Conservation (phyloP, 2,329 filamentous ascomycete genomes). For the Penicillium frequentans region DNA sequence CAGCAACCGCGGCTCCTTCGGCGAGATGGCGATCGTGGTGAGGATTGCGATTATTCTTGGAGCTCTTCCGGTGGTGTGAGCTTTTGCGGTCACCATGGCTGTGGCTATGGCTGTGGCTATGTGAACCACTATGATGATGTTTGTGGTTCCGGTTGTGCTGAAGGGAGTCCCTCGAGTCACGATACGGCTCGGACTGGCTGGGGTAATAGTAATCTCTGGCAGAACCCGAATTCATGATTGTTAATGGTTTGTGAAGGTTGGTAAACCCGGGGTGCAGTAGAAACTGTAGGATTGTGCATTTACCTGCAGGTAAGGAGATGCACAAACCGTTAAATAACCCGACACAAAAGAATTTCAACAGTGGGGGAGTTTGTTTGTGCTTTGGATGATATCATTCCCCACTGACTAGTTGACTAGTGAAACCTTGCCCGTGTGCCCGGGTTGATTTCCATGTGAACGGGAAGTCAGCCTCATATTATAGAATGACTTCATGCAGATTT, state of each 20-base stretch:
- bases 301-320: background rate
- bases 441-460: background rate
- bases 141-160: background rate
- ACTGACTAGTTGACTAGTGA: conserved; percentile 3
- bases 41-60: background rate
- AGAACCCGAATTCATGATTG: background rate
- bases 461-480: background rate
- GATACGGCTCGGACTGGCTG: background rate
- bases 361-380: background rate
- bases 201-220: background rate
- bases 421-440: background rate
- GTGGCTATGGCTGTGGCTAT: background rate
- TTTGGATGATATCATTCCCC: conserved; percentile 8
- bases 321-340: background rate
- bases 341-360: background rate
- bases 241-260: background rate
- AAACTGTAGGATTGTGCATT: background rate
- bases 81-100: background rate
- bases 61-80: background rate
- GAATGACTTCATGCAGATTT: background rate
- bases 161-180: background rate
- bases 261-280: background rate
- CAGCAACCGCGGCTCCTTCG: conserved; percentile 3
- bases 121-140: background rate
- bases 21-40: conserved; percentile 4